A percentile compares a stretch with the other conserved stretches of the same genome.
Evolutionary conservation across 2,329 filamentous ascomycete genomes (phyloP).

Genomic region (Colletotrichum sojae): DNA sequence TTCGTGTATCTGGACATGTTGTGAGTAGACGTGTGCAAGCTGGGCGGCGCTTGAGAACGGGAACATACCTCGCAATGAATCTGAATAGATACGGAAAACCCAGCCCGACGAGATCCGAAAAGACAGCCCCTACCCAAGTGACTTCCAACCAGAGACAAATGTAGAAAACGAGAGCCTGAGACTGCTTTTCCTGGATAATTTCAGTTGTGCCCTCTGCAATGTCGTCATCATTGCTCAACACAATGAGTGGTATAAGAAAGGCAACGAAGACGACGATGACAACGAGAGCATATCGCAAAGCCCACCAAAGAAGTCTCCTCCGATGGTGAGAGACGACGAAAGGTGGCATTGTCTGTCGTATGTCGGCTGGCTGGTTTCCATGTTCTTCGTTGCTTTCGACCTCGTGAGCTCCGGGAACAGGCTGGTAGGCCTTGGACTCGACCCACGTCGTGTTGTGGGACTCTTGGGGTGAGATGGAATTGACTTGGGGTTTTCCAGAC

Average conservation of each 20-base stretch:
- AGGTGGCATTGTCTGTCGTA: neutral
- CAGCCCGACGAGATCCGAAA: slow-evolving; percentile 41
- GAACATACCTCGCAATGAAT: slow-evolving; percentile 44
- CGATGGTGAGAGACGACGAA: slow-evolving; percentile 2
- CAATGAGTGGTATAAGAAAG: slow-evolving; percentile 43
- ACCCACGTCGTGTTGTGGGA: neutral
- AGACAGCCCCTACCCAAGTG: slow-evolving; percentile 44
- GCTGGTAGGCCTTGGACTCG: slow-evolving; percentile 8
- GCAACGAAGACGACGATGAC: slow-evolving; percentile 39
- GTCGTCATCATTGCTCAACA: slow-evolving; percentile 40
- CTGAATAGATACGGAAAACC: slow-evolving; percentile 46
- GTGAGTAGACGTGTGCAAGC: neutral
- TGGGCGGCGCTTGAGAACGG: neutral
- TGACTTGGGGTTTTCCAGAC: neutral
- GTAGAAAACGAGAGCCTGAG: slow-evolving; percentile 43
- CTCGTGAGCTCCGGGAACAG: slow-evolving; percentile 11
- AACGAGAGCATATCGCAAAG: slow-evolving; percentile 42
- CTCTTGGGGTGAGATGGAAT: neutral
- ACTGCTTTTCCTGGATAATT: slow-evolving; percentile 32
- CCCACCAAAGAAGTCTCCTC: slow-evolving; percentile 37
- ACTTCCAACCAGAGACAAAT: slow-evolving; percentile 44
- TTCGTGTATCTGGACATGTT: slow-evolving; percentile 45
- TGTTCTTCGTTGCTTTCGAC: neutral
- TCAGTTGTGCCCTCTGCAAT: slow-evolving; percentile 25
- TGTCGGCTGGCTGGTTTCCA: neutral